Base-by-base conservation (phyloP, 1,284 basidiomycete genomes). In the Lentinula novae-zelandiae region DNA sequence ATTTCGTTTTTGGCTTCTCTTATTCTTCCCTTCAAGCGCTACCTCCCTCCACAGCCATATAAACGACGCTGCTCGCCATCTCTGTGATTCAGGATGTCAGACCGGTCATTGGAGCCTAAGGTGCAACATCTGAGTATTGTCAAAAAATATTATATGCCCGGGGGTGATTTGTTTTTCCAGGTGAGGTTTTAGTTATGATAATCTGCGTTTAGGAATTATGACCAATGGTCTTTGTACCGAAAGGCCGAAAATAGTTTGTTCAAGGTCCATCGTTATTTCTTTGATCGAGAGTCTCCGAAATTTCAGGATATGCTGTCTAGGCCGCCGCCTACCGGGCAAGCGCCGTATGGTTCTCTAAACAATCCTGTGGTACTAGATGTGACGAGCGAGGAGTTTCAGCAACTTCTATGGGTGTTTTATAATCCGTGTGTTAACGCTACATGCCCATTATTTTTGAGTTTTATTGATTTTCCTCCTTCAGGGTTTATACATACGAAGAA, bases 401-500 rank as follows among this genome's bases (percentile, higher is more conserved):
- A 75, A 2, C 78, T 88, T 46, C 73, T 86, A 2, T 85, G 84
- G 78, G 78, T 87, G 0, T 86, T 87, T 64, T 87, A 87, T 65
- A 87, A 87, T 62, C 80, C 83, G 85, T 87, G 84, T 63, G 22
- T 49, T 33, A 31, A 9, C 33, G 15, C 8, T 7, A 38, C n/a
- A 15, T 17, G 48, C 56, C 42, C n/a, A 20, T 53, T 42, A n/a
- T 40, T 58, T 15, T 15, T 15, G 15, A 27, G 4, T 8, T 39
- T n/a, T 27, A 49, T 20, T 44, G 31, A 20, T 33, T 56, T 13
- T 58, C 44, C 15, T 17, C 17, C 31, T 17, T 20, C 53, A 15
- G 63, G 85, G 84, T 13, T 77, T 74, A 71, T 84, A 85, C 67
- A 8, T 85, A 84, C 63, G 54, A 56, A 34, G 77, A 84, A 3